A percentile compares a stretch with the other conserved stretches of the same genome.
These are phyloP conservation scores for Paramecium tetraurelia DNA, from an alignment of 73 alveolate species.

Conservation along the genomic window DNA sequence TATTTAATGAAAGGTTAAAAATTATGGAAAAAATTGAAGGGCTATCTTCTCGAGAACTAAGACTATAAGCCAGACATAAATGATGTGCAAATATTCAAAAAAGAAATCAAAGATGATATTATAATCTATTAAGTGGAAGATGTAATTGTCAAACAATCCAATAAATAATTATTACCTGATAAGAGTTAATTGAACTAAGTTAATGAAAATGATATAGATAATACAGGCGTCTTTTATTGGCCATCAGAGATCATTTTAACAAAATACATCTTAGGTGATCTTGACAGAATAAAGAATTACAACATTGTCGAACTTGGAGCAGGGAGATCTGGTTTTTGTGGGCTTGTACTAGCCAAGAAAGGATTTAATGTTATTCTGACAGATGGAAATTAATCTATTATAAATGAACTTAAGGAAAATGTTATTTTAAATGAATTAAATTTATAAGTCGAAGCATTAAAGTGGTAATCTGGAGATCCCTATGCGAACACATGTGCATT, in stretches of 20 bases:
- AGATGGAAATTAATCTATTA: not conserved
- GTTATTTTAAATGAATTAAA: not conserved
- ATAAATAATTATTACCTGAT: not conserved
- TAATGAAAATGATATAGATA: slow-evolving; percentile 17
- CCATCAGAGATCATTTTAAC: not conserved
- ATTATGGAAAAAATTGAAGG: not conserved
- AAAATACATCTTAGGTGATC: not conserved
- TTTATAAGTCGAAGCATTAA: not conserved
- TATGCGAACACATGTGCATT: not conserved
- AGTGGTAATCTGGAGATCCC: not conserved
- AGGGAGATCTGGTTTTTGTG: slow-evolving; percentile 46
- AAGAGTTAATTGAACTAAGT: not conserved
- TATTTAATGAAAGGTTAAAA: not conserved
- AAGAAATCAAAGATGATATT: not conserved
- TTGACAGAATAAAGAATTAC: not conserved
- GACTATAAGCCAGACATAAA: not conserved
- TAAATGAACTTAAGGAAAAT: not conserved
- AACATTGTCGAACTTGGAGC: slow-evolving; percentile 31
- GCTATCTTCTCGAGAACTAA: not conserved
- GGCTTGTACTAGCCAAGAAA: not conserved
- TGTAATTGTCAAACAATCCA: not conserved
- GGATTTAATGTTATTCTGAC: not conserved
- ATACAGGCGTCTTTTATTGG: slow-evolving; percentile 23
- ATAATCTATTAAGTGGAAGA: not conserved
- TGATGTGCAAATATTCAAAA: not conserved